Evolutionary conservation across 805 yeast genomes (phyloP).

Genomic region (Millerago galiae): DNA sequence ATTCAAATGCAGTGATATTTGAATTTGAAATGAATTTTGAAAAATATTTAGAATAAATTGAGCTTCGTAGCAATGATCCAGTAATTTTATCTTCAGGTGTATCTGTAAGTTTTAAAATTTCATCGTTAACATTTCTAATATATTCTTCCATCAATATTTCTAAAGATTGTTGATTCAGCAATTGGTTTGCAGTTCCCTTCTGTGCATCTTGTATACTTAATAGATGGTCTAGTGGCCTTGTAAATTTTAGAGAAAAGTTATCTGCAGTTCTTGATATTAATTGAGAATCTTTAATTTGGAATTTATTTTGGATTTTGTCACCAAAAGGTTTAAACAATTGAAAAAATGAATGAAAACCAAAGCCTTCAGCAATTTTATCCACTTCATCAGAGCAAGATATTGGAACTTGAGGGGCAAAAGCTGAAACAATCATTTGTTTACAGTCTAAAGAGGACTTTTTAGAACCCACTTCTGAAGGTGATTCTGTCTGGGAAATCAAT

Average conservation of each 20-base stretch:
- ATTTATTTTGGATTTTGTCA: constrained; percentile 40
- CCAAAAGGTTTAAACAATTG: constrained; percentile 51
- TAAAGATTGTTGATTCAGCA: constrained; percentile 29
- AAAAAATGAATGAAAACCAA: constrained; percentile 38
- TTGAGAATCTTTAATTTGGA: constrained; percentile 46
- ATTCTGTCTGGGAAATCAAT: constrained; percentile 7
- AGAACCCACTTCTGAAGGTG: constrained; percentile 4
- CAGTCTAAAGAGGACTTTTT: constrained; percentile 22
- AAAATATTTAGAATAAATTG: constrained; percentile 52
- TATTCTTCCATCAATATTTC: constrained; percentile 31
- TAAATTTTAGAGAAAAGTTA: constrained; percentile 52
- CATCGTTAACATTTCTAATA: constrained; percentile 24
- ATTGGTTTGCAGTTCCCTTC: constrained; percentile 20
- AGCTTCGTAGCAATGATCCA: constrained; percentile 30
- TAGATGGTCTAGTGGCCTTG: constrained; percentile 31
- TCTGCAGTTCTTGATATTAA: constrained; percentile 42
- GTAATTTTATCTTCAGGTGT: constrained; percentile 20
- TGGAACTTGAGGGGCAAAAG: constrained; percentile 48
- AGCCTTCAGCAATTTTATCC: constrained; percentile 35
- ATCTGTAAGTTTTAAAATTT: constrained; percentile 7
- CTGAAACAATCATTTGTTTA: constrained; percentile 26
- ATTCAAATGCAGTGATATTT: constrained; percentile 69
- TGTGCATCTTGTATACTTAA: constrained; percentile 23
- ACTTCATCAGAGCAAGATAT: constrained; percentile 41
- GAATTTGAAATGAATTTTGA: constrained; percentile 53